Evolutionary conservation across 805 yeast genomes (phyloP).

Genomic region (Candida multigemmis): DNA sequence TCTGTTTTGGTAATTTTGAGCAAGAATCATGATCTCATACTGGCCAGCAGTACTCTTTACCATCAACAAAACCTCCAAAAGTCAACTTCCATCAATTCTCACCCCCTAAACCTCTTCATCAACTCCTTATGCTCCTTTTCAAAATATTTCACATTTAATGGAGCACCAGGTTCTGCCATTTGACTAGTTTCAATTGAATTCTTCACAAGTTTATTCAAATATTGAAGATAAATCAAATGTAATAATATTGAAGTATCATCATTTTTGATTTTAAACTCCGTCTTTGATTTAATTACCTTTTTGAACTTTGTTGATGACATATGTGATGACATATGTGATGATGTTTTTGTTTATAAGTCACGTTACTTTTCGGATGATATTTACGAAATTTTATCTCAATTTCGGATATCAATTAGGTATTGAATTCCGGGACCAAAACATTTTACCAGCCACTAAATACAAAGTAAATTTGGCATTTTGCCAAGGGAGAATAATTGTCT

Average conservation of each 20-base stretch:
- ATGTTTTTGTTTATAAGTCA: no score
- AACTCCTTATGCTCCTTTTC: slow-evolving; percentile 22
- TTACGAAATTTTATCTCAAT: no score
- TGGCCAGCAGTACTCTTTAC: not conserved
- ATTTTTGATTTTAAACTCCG: slow-evolving; percentile 11
- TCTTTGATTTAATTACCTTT: slow-evolving; percentile 4
- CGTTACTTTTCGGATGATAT: no score
- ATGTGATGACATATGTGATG: no score
- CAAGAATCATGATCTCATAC: slow-evolving; percentile 1
- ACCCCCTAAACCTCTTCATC: slow-evolving; percentile 29
- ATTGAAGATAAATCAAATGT: slow-evolving; percentile 39
- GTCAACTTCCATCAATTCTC: not conserved
- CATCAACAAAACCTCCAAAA: not conserved
- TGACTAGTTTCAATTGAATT: slow-evolving; percentile 28
- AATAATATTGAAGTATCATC: slow-evolving; percentile 36
- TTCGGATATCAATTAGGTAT: no score
- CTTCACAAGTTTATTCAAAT: slow-evolving; percentile 28
- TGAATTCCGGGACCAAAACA: no score
- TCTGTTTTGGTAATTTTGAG: slow-evolving; percentile 6
- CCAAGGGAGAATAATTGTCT: no score
- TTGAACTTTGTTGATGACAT: slow-evolving; percentile 5
- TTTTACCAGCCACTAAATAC: no score
- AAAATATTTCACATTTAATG: slow-evolving; percentile 27
- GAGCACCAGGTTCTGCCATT: slow-evolving; percentile 30
- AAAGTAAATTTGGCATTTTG: no score